Evolutionary conservation across 371 early-diverging fungal species (phyloP), one percentile per base, ranked within the genome.

Genomic region (Saksenaea vasiformis): DNA sequence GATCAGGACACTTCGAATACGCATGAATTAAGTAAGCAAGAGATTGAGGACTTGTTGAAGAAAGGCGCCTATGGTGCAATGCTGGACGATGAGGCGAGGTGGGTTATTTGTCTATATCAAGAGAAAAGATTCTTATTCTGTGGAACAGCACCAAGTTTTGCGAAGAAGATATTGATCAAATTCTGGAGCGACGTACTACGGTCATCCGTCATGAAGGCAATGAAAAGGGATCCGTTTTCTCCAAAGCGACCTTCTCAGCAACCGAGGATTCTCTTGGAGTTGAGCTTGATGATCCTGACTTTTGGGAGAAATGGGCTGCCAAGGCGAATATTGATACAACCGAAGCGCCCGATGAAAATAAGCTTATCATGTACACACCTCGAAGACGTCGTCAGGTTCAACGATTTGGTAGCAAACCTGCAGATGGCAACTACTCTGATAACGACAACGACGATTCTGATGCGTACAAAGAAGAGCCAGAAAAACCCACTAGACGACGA

Each of bases 121-220:
- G 17, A 56, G 31, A 17, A 56, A 34, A 3, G 1, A 31, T 31
- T 56, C 17, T 13, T 3, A 54, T 54, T 17, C 17, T 13, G 28
- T 35, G 22, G 11, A 26, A 15, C 3, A 79, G 85, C 68, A 76
- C 86, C 54, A 78, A 90, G 66, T 97, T 97, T 67, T 95, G 94
- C 72, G 95, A 94, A 61, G 98, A 96, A 82, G 96, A 96, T 66
- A 98, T 98, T 76, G 98, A 98, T 68, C 90, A 91, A 56, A 98
- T 98, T 65, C 76, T 98, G 5, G 90, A 93, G 67, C 85, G 96
- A 41, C 85, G 98, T 56, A 93, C 96, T 2, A 91, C 90, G 22
- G 90, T 95, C 14, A 90, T 96, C 61, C 80, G 82, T 47, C 95
- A 96, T 65, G 89, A 90, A 66, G 83, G 83, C 26, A 82, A 82